Evolutionary conservation across 139 green algal species (phyloP).

Genomic region (Chlamydomonas incerta): DNA sequence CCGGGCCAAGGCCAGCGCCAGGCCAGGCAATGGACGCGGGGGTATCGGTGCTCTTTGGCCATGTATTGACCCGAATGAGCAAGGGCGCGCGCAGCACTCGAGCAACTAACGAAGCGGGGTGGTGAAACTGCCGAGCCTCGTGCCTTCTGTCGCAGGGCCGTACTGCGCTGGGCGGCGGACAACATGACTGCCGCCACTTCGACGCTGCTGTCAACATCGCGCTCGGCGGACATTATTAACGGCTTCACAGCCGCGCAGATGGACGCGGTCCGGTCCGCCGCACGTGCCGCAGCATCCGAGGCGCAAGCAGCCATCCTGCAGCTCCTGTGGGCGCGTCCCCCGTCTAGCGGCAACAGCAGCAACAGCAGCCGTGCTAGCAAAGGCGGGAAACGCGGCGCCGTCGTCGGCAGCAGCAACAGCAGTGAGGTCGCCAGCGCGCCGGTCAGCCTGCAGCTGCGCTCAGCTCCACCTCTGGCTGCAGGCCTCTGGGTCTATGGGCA

Average conservation of each 20-base stretch:
- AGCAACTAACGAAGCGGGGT: background rate
- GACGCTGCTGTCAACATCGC: too few relatives aligned
- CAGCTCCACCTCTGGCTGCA: too few relatives aligned
- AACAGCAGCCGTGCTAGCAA: background rate
- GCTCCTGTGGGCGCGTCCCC: background rate
- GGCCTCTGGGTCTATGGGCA: too few relatives aligned
- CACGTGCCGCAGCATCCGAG: background rate
- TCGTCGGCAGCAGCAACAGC: background rate
- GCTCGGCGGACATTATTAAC: background rate
- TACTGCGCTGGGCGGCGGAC: background rate
- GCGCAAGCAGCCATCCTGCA: background rate
- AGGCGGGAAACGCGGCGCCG: background rate
- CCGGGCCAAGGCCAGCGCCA: too few relatives aligned
- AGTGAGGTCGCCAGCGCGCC: too few relatives aligned
- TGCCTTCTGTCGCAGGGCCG: background rate
- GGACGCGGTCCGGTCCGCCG: background rate
- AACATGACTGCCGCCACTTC: background rate
- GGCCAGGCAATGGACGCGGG: background rate
- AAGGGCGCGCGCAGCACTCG: background rate
- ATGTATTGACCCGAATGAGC: background rate
- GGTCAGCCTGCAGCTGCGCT: background rate
- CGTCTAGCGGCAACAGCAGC: background rate
- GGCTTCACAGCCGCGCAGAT: background rate
- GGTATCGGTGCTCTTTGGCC: too few relatives aligned
- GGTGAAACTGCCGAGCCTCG: too few relatives aligned